Conservation (phyloP, 2,329 filamentous ascomycete species). For the Tolypocladium guangdongense region DNA sequence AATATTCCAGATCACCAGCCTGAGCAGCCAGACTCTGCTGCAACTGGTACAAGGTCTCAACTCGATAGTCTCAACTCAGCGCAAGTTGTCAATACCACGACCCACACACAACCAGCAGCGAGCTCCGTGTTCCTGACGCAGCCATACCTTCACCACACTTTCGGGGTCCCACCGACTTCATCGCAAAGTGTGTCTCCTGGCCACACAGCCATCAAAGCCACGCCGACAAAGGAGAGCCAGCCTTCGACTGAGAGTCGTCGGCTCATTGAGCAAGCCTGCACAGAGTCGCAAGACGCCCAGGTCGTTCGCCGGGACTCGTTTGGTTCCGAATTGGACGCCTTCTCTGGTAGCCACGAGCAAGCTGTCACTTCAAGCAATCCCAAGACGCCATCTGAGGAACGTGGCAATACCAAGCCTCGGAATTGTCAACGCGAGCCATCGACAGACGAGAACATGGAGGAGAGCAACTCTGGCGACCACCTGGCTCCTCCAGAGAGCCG, state of each 20-base stretch:
- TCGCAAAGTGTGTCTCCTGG: not conserved
- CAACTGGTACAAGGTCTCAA: not conserved
- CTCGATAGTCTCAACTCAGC: not conserved
- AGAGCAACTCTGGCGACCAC: not conserved
- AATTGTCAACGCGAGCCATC: not conserved
- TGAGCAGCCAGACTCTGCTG: constrained; percentile 1
- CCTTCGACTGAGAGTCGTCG: not conserved
- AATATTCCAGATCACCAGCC: constrained; percentile 15
- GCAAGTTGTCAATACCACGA: not conserved
- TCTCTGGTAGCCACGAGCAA: constrained; percentile 4
- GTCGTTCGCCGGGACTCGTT: constrained; percentile 7
- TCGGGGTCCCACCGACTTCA: constrained; percentile 3
- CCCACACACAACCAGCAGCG: not conserved
- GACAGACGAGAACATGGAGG: constrained; percentile 1
- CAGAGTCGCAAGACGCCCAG: constrained; percentile 18
- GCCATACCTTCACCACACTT: not conserved
- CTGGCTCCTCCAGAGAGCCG: not conserved
- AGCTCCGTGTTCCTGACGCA: constrained; percentile 9
- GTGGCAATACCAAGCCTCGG: not conserved
- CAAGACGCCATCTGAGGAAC: not conserved
- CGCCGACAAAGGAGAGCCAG: not conserved
- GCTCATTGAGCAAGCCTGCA: not conserved
- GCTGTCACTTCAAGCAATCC: not conserved
- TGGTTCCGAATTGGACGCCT: constrained; percentile 5
- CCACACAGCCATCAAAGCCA: constrained; percentile 2